Base-by-base conservation (phyloP, 2,329 filamentous ascomycete genomes). In the Fusarium udum region DNA sequence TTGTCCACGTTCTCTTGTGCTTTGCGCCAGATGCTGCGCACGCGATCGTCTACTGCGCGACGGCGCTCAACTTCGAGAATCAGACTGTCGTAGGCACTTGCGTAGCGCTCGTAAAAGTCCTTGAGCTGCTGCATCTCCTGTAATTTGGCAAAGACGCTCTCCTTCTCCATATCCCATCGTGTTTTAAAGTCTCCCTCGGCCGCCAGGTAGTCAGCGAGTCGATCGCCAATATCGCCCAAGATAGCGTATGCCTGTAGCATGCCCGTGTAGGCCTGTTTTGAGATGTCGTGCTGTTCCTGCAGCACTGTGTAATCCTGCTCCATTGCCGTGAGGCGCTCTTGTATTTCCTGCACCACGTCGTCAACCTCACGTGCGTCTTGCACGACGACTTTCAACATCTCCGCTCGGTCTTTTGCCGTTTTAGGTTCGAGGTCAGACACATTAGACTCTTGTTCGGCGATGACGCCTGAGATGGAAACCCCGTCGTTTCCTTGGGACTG, bases 51-150 rank as follows among this genome's bases (percentile, higher is more conserved):
- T 40, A 93, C 90, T 20, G 88, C 85, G 67, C 90, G 90, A 15
- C 96, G 88, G 31, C 96, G 87, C 59, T 92, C 92, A 11, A 95
- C 92, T 81, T 99, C 96, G 3, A 97, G 87, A 31, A 98, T 88
- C 18, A 99, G 85, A 26, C 92, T 91, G 75, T 94, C 92, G 79
- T 99, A 98, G 0, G 95, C 94, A 59, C 90, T 88, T 26, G 93
- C 87, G 78, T 98, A 99, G 24, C 92, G 91, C 69, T 95, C 92
- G 81, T 98, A 98, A 77, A 98, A 94, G n/a, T 89, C 86, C 16
- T 91, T 88, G 77, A 98, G 89, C 28, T 90, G 89, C 58, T 92
- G 90, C 82, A 98, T 92, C 78, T 97, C 94, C 15, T 87, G 85
- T 45, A 97, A 89, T 75, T 91, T 92, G 22, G 84, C 86, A 40